phyloP scores from a whole-genome alignment of 345 rosid genomes.

The Angophora floribunda region DNA sequence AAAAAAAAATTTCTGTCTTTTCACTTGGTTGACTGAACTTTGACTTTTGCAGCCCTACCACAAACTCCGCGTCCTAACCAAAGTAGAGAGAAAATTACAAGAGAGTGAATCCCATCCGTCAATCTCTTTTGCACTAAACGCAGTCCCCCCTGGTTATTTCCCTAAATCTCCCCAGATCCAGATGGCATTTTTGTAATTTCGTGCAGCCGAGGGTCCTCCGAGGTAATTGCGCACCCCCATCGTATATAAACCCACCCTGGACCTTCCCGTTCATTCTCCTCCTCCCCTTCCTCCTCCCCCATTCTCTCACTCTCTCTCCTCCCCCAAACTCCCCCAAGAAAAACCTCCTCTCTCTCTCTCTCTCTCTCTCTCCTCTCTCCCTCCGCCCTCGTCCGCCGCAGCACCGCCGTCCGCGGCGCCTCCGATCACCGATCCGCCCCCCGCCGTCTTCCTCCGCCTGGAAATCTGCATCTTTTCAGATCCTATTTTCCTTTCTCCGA shows the following conservation, averaged over 20 bases:
- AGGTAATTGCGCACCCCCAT: neutral
- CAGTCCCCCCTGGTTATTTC: neutral
- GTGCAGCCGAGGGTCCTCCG: neutral
- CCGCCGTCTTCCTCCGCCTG: neutral
- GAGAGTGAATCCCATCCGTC: neutral
- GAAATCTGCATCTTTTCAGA: constrained; percentile 2
- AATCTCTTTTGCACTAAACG: neutral
- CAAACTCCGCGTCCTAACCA: neutral
- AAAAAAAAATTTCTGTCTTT: neutral
- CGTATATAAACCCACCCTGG: neutral
- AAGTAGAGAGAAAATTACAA: neutral
- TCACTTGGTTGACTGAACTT: neutral
- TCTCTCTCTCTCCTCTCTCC: neutral
- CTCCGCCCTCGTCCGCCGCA: neutral
- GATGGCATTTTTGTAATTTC: neutral
- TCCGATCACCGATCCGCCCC: neutral
- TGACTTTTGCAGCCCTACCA: neutral
- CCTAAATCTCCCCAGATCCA: neutral
- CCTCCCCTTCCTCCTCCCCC: neutral
- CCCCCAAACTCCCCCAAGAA: neutral
- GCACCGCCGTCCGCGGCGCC: neutral
- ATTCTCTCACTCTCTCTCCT: neutral
- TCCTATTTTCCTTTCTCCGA: neutral
- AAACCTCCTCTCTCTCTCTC: neutral
- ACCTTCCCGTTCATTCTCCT: neutral